phyloP scores from a whole-genome alignment of 108 stramenopile species.

The Discostella stelligeroides region DNA sequence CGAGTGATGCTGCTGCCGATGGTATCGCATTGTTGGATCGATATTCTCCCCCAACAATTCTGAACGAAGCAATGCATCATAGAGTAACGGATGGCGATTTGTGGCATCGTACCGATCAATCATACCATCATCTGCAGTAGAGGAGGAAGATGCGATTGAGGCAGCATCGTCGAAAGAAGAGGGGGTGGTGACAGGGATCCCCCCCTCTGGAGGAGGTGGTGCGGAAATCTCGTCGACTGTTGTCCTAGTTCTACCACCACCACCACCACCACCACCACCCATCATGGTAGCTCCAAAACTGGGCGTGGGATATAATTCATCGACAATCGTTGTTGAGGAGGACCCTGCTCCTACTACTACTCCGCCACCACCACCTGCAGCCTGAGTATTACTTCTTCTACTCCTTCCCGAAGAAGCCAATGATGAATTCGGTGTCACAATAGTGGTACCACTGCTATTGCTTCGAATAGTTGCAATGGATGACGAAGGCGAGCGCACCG shows the following conservation, averaged over 20 bases:
- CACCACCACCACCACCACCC: conserved; percentile 21
- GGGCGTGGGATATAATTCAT: conserved; percentile 18
- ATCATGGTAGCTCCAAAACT: conserved; percentile 46
- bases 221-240: background rate
- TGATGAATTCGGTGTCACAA: background rate
- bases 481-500: background rate
- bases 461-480: background rate
- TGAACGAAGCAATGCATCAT: conserved; percentile 76
- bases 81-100: conserved; percentile 57
- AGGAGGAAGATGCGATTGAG: background rate
- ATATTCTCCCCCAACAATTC: conserved; percentile 87
- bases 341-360: background rate
- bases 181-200: conserved; percentile 10
- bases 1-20: background rate
- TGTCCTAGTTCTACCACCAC: background rate
- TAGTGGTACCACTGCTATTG: background rate
- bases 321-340: background rate
- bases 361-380: background rate
- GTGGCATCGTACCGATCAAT: conserved; percentile 33
- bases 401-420: background rate
- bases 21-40: conserved; percentile 47
- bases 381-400: background rate
- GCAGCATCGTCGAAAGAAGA: conserved; percentile 27
- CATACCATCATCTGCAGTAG: background rate
- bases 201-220: background rate